Conservation (phyloP, 106 monocot genomes). For the Dactylorhiza incarnata region DNA sequence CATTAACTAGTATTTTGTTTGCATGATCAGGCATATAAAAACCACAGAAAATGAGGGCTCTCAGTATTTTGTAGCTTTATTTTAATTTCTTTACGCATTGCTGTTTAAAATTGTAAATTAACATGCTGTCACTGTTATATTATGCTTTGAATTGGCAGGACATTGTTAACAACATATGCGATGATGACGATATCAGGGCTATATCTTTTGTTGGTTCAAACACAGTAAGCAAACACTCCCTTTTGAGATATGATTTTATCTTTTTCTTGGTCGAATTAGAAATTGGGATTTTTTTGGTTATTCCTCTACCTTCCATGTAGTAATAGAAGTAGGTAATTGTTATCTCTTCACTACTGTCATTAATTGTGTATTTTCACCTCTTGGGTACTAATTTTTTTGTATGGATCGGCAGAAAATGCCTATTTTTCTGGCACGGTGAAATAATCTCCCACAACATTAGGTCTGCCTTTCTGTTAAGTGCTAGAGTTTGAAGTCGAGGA, state of each 20-base stretch:
- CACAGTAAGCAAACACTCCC: slow-evolving; percentile 42
- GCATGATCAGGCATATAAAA: neutral
- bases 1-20: neutral
- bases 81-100: neutral
- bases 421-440: neutral
- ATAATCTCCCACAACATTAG: neutral
- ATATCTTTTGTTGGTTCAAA: slow-evolving; percentile 99
- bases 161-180: slow-evolving; percentile 88
- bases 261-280: neutral
- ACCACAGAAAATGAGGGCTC: neutral
- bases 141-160: slow-evolving; percentile 35
- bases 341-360: neutral
- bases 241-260: neutral
- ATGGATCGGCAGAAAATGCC: neutral
- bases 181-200: slow-evolving; percentile 88
- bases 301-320: neutral
- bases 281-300: neutral
- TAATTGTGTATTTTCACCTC: neutral
- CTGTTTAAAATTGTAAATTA: neutral
- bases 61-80: neutral
- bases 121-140: neutral
- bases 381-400: neutral
- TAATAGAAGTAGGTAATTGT: neutral
- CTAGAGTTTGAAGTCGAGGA: too few relatives aligned
- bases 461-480: neutral